Evolutionary conservation across 352 stramenopile species (phyloP).

Genomic region (Phytophthora parvispora): DNA sequence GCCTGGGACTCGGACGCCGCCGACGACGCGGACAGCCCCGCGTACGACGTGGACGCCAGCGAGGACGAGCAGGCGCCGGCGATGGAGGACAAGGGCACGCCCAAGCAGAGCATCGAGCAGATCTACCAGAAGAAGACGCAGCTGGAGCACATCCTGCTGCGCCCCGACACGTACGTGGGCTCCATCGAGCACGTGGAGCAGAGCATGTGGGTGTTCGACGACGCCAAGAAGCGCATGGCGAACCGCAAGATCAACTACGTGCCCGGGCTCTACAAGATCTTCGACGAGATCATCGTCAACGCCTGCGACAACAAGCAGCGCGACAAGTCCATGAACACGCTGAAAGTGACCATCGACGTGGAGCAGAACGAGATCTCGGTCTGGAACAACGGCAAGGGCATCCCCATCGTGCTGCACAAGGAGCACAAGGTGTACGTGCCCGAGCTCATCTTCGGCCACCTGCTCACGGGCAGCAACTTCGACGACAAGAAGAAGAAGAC

Average conservation of each 20-base stretch:
- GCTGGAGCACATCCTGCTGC: constrained; percentile 98
- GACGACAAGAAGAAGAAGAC: constrained; percentile 98
- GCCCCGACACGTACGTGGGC: constrained; percentile 98
- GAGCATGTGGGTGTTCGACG: constrained; percentile 94
- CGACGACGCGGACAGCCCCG: constrained; percentile 24
- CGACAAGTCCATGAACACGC: constrained; percentile 95
- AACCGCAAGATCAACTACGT: constrained; percentile 96
- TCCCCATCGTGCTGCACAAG: constrained; percentile 97
- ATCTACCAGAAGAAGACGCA: constrained; percentile 99
- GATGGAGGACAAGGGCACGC: constrained; percentile 20
- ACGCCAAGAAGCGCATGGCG: constrained; percentile 92
- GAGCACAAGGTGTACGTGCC: constrained; percentile 98
- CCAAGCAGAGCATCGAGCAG: constrained; percentile 86
- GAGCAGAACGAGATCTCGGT: constrained; percentile 96
- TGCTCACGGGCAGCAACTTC: constrained; percentile 99
- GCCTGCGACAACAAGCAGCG: constrained; percentile 99
- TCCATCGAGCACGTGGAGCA: constrained; percentile 95
- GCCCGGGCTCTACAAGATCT: constrained; percentile 99
- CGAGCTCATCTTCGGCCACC: constrained; percentile 98
- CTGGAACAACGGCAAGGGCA: constrained; percentile 98
- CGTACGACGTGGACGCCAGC: constrained; percentile 47
- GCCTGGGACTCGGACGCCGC: constrained; percentile 50
- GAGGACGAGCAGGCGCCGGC: constrained; percentile 34
- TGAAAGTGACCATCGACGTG: constrained; percentile 96
- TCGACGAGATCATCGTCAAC: constrained; percentile 99